phyloP scores from a whole-genome alignment of 768 basidiomycete genomes.

The Suillus ampliporus region DNA sequence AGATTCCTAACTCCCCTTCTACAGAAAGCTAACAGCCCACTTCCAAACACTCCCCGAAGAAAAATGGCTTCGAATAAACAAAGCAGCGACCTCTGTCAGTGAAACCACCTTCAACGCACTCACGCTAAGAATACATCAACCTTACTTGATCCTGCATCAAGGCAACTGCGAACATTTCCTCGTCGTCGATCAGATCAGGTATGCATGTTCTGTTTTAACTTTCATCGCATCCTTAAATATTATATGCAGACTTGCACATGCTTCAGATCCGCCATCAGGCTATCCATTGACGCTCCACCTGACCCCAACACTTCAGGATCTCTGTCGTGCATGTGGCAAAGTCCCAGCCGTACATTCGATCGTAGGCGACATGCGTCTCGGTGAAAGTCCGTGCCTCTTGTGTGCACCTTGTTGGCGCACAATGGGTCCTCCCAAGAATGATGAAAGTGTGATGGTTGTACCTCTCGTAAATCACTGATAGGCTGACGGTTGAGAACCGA shows the following conservation, averaged over 20 bases:
- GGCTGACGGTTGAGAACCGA: slow-evolving; percentile 8
- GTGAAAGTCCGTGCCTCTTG: slow-evolving; percentile 77
- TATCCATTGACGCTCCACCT: slow-evolving; percentile 75
- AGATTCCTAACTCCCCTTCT: background rate
- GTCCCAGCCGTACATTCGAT: slow-evolving; percentile 73
- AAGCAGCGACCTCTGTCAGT: slow-evolving; percentile 48
- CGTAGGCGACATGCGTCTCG: slow-evolving; percentile 72
- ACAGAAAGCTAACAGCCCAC: slow-evolving; percentile 55
- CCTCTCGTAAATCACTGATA: slow-evolving; percentile 57
- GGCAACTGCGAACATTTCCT: slow-evolving; percentile 86
- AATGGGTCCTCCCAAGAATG: slow-evolving; percentile 60
- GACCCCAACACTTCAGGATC: slow-evolving; percentile 62
- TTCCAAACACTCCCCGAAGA: slow-evolving; percentile 38
- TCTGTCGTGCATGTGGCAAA: slow-evolving; percentile 73
- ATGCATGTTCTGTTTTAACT: slow-evolving; percentile 8
- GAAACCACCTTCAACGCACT: slow-evolving; percentile 60
- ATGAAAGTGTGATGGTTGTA: slow-evolving; percentile 50
- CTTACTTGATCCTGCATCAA: slow-evolving; percentile 82
- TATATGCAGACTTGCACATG: slow-evolving; percentile 57
- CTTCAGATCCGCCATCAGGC: slow-evolving; percentile 56
- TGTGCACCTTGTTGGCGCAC: slow-evolving; percentile 76
- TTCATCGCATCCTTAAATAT: slow-evolving; percentile 2
- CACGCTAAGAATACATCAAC: slow-evolving; percentile 67
- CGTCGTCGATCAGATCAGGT: slow-evolving; percentile 77
- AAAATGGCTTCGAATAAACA: slow-evolving; percentile 39